These are phyloP conservation scores for Apium graveolens DNA, from an alignment of 129 eudicot genomes.

Conservation along the genomic window DNA sequence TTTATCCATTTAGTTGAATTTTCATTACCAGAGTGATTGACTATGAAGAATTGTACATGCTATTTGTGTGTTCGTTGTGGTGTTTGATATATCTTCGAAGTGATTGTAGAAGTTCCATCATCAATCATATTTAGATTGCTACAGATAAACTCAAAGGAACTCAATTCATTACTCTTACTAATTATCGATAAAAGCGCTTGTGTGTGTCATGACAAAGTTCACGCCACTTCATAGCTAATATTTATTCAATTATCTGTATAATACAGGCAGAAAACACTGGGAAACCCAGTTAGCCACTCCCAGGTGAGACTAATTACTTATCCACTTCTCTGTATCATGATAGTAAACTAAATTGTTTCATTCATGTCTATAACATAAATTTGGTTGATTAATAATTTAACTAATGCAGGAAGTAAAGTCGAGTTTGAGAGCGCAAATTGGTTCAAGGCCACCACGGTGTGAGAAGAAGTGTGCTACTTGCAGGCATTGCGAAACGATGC, in stretches of 20 bases:
- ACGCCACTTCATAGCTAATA: background rate
- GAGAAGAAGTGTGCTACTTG: slow-evolving; percentile 69
- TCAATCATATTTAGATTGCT: too few species aligned
- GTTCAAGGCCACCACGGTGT: slow-evolving; percentile 88
- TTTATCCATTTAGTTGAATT: too few species aligned
- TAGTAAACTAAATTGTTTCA: background rate
- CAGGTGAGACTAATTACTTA: slow-evolving; percentile 18
- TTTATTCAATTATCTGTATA: background rate
- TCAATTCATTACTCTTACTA: background rate
- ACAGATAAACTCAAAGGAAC: slow-evolving; percentile 28
- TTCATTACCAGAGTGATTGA: too few species aligned
- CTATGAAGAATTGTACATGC: too few species aligned
- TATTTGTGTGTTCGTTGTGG: too few species aligned
- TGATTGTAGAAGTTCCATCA: too few species aligned
- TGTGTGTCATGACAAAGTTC: too few species aligned
- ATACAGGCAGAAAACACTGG: slow-evolving; percentile 42
- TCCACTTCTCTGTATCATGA: background rate
- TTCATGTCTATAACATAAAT: background rate
- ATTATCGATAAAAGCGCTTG: too few species aligned
- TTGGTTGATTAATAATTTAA: background rate
- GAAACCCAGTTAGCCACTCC: slow-evolving; percentile 22
- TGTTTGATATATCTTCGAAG: background rate
- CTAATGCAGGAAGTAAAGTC: slow-evolving; percentile 30
- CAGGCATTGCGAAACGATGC: slow-evolving; percentile 80
- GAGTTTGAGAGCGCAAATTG: slow-evolving; percentile 47